Evolutionary conservation across 1,284 basidiomycete genomes (phyloP).

Genomic region (Inonotus hispidus): DNA sequence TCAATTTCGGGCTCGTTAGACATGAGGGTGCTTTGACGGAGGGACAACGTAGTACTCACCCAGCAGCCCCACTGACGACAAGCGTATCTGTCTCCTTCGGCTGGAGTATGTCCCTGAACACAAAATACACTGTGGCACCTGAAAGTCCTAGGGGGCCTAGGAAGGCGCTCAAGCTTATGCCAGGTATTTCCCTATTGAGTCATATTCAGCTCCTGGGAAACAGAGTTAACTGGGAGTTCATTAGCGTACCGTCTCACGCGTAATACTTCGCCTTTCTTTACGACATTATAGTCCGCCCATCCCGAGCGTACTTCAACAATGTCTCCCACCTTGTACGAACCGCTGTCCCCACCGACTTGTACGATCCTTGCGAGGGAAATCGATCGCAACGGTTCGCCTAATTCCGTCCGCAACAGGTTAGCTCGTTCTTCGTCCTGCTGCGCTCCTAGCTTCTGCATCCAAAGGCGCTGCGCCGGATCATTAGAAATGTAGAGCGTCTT

Average conservation of each 20-base stretch:
- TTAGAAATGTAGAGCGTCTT: constrained; percentile 18
- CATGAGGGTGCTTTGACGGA: neutral
- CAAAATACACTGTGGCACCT: constrained; percentile 29
- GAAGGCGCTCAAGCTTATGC: constrained; percentile 21
- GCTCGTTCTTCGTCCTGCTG: constrained; percentile 16
- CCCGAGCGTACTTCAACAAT: constrained; percentile 20
- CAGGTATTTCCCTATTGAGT: constrained; percentile 5
- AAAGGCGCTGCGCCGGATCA: constrained; percentile 17
- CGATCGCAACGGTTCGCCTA: constrained; percentile 24
- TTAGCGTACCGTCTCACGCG: constrained; percentile 1
- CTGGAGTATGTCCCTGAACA: constrained; percentile 29
- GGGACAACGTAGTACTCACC: constrained; percentile 18
- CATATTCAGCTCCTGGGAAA: neutral
- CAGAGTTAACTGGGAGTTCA: neutral
- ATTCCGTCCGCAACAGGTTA: constrained; percentile 21
- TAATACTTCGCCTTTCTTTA: constrained; percentile 18
- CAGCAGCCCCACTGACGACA: constrained; percentile 34
- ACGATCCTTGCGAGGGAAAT: constrained; percentile 23
- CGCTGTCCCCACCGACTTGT: constrained; percentile 19
- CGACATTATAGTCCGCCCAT: constrained; percentile 29
- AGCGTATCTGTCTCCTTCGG: constrained; percentile 31
- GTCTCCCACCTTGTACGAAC: constrained; percentile 24
- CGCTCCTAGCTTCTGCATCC: constrained; percentile 19
- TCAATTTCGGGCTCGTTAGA: neutral
- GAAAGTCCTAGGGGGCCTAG: constrained; percentile 26